A percentile compares a stretch with the other conserved stretches of the same genome.
These are phyloP conservation scores for Ophiosphaerella narmari DNA, from an alignment of 2,329 filamentous ascomycete genomes.

Conservation along the genomic window DNA sequence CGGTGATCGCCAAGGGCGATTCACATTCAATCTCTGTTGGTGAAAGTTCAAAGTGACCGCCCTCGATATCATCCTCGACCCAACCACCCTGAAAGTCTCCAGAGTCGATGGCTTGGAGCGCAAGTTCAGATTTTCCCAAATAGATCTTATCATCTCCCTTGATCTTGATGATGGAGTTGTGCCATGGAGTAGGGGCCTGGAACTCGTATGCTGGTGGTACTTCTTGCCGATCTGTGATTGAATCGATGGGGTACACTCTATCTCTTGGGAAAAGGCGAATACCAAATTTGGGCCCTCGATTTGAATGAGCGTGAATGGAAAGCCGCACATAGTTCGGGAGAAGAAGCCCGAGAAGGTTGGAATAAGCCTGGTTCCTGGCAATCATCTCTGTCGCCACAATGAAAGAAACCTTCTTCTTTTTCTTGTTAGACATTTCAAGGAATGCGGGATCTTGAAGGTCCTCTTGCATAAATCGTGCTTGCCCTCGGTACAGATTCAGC, in stretches of 20 bases:
- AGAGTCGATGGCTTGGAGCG: conserved; percentile 7
- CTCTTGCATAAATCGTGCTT: conserved; percentile 38
- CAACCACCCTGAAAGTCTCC: conserved; percentile 13
- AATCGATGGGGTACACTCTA: conserved; percentile 28
- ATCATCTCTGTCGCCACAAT: conserved; percentile 38
- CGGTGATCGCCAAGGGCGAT: neutral
- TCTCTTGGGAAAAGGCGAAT: conserved; percentile 39
- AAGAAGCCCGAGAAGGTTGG: conserved; percentile 49
- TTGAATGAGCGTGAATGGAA: conserved; percentile 51
- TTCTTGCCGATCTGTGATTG: conserved; percentile 18
- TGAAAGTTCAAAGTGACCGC: conserved; percentile 4
- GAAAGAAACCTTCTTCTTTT: conserved; percentile 32
- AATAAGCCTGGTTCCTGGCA: conserved; percentile 51
- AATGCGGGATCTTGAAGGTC: conserved; percentile 19
- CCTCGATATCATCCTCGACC: conserved; percentile 4
- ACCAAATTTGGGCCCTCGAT: conserved; percentile 46
- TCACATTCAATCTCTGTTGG: neutral
- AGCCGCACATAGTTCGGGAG: conserved; percentile 50
- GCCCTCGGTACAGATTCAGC: conserved; percentile 31
- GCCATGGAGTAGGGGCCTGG: conserved; percentile 47
- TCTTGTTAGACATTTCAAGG: conserved; percentile 12
- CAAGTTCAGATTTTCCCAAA: conserved; percentile 16
- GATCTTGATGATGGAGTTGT: conserved; percentile 42
- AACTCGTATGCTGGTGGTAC: conserved; percentile 17
- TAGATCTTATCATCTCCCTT: conserved; percentile 18